These are phyloP conservation scores for Lachnellula occidentalis DNA, from an alignment of 2,329 filamentous ascomycete species.

Conservation along the genomic window DNA sequence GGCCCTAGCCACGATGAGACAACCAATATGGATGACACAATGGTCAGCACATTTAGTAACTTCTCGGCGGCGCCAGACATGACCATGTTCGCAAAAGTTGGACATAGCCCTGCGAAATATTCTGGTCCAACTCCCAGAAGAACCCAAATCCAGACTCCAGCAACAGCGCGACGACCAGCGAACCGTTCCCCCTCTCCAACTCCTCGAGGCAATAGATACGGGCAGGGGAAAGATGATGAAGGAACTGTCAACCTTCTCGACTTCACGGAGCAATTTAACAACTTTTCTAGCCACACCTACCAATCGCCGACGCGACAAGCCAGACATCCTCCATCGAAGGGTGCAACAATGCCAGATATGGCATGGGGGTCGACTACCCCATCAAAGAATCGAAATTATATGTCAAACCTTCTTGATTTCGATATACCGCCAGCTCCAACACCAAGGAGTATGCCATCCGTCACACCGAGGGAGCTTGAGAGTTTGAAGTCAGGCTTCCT, in stretches of 20 bases:
- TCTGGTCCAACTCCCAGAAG: constrained; percentile 36
- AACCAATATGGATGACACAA: constrained; percentile 33
- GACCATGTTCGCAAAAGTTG: constrained; percentile 73
- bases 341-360: constrained; percentile 20
- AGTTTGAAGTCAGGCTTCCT: constrained; percentile 85
- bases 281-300: constrained; percentile 38
- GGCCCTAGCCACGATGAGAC: constrained; percentile 32
- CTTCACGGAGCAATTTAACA: constrained; percentile 74
- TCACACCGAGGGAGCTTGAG: constrained; percentile 89
- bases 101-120: constrained; percentile 56
- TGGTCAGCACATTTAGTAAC: constrained; percentile 54
- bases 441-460: constrained; percentile 81
- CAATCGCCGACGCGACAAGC: constrained; percentile 46
- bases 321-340: constrained; percentile 41
- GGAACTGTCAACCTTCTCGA: constrained; percentile 78
- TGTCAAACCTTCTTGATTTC: constrained; percentile 75
- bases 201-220: constrained; percentile 33
- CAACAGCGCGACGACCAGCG: constrained; percentile 23
- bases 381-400: constrained; percentile 30
- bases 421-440: constrained; percentile 93
- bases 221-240: constrained; percentile 29
- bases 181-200: constrained; percentile 33
- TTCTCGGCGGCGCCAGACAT: constrained; percentile 88
- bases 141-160: constrained; percentile 25
- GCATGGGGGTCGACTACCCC: constrained; percentile 24